Conservation (phyloP, 306 rosid species). For the Pachyrhizus erosus region DNA sequence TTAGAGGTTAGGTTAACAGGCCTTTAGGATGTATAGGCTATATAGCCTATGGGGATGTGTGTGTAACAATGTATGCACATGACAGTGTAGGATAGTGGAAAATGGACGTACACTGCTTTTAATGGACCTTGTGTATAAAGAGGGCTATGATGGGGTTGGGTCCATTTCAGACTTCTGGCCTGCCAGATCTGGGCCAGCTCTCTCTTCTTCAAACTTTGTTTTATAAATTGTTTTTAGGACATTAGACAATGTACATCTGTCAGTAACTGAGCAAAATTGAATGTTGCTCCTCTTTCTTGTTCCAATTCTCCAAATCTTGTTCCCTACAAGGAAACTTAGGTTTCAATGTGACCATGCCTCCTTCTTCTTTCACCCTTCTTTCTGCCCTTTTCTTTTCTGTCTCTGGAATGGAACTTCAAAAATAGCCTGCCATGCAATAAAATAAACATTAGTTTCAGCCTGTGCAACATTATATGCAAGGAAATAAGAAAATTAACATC, state of each 20-base stretch:
- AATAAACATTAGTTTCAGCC: no score
- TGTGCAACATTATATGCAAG: no score
- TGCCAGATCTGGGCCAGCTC: conserved; percentile 20
- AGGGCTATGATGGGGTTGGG: no score
- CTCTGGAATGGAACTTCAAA: background rate
- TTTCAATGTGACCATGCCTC: conserved; percentile 29
- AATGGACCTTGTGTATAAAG: conserved; percentile 30
- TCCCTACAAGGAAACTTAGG: conserved; percentile 41
- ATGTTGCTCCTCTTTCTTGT: conserved; percentile 27
- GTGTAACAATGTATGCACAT: background rate
- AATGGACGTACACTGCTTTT: background rate
- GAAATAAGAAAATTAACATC: background rate
- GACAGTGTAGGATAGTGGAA: conserved; percentile 12
- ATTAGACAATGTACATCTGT: conserved; percentile 40
- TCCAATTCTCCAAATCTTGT: conserved; percentile 23
- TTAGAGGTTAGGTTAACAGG: conserved; percentile 31
- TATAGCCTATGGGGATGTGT: conserved; percentile 3
- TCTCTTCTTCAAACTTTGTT: conserved; percentile 41
- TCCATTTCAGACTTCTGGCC: conserved; percentile 31
- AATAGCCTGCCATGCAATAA: background rate
- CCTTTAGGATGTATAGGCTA: background rate
- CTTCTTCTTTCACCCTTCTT: background rate
- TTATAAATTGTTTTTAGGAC: conserved; percentile 41
- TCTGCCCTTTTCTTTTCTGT: background rate
- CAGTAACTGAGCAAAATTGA: background rate